A percentile compares a stretch with the other conserved stretches of the same genome.
Conservation (phyloP, 176 grass and related monocot species). For the Musa schizocarpa region DNA sequence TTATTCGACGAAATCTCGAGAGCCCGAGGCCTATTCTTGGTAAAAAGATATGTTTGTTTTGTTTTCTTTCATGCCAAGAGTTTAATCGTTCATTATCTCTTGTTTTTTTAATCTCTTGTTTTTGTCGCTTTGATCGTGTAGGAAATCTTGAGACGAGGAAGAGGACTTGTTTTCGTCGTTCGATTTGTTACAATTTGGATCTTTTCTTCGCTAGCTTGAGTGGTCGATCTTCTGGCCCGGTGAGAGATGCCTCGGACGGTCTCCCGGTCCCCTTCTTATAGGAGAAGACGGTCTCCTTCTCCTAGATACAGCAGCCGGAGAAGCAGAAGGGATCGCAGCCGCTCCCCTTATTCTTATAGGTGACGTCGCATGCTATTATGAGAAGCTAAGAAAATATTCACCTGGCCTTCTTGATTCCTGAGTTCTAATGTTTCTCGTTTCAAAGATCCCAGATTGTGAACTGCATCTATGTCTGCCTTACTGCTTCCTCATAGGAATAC, state of each 20-base stretch:
- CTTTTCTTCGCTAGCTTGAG: not conserved
- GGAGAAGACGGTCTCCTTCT: slow-evolving; percentile 70
- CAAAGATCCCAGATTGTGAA: not conserved
- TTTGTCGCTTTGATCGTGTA: not conserved
- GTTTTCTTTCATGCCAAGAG: no score
- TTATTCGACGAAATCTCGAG: not conserved
- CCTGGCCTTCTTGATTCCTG: not conserved
- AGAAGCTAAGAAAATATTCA: not conserved
- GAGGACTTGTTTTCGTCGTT: not conserved
- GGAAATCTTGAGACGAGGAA: not conserved
- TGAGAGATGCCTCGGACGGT: slow-evolving; percentile 60
- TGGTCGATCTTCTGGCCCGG: not conserved
- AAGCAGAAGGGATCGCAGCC: slow-evolving; percentile 64
- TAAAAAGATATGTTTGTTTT: not conserved
- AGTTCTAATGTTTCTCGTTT: not conserved
- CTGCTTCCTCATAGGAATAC: not conserved
- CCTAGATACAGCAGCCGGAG: slow-evolving; percentile 44
- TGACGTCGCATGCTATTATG: slow-evolving; percentile 39
- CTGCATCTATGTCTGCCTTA: not conserved
- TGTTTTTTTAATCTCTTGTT: no score
- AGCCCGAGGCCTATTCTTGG: not conserved
- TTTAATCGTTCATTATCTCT: no score
- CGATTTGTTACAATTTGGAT: not conserved
- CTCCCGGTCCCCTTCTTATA: slow-evolving; percentile 53
- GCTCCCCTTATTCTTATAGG: slow-evolving; percentile 93